Percentiles rank a stretch among this genome's conserved stretches.
These are phyloP conservation scores for Dictyostelium brefeldianum DNA, from an alignment of 78 protist species.

Conservation along the genomic window DNA sequence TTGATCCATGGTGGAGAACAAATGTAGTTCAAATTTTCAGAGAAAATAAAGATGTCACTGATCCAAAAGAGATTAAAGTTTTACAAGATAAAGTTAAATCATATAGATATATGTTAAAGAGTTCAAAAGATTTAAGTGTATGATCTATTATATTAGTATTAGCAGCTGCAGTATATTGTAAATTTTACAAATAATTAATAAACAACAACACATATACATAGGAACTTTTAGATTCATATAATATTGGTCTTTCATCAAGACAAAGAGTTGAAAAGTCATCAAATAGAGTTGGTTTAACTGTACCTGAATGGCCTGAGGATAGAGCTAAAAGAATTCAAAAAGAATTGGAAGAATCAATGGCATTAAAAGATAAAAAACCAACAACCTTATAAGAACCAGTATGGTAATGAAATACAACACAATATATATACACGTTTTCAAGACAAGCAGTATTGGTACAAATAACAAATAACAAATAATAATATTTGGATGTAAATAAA, in stretches of 20 bases:
- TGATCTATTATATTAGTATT: neutral
- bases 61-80: slow-evolving; percentile 11
- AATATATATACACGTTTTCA: too few species aligned
- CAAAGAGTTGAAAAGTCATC: slow-evolving; percentile 71
- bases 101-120: slow-evolving; percentile 51
- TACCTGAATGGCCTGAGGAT: slow-evolving; percentile 79
- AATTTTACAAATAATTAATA: neutral
- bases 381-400: neutral
- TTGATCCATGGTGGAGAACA: slow-evolving; percentile 63
- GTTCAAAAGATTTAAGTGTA: slow-evolving; percentile 61
- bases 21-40: slow-evolving; percentile 34
- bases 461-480: too few species aligned
- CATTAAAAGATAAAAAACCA: neutral
- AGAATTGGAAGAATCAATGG: neutral
- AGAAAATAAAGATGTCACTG: slow-evolving; percentile 54
- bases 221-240: slow-evolving; percentile 63
- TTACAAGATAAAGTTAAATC: slow-evolving; percentile 60
- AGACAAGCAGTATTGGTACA: too few species aligned
- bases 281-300: slow-evolving; percentile 56
- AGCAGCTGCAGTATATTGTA: neutral
- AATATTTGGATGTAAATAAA: too few species aligned
- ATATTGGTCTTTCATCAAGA: slow-evolving; percentile 72
- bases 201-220: neutral
- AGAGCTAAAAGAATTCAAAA: slow-evolving; percentile 53
- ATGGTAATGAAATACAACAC: too few species aligned